Percentiles rank a stretch among this genome's conserved stretches.
Conservation (phyloP, 306 rosid genomes). For the Quercus engelmannii region DNA sequence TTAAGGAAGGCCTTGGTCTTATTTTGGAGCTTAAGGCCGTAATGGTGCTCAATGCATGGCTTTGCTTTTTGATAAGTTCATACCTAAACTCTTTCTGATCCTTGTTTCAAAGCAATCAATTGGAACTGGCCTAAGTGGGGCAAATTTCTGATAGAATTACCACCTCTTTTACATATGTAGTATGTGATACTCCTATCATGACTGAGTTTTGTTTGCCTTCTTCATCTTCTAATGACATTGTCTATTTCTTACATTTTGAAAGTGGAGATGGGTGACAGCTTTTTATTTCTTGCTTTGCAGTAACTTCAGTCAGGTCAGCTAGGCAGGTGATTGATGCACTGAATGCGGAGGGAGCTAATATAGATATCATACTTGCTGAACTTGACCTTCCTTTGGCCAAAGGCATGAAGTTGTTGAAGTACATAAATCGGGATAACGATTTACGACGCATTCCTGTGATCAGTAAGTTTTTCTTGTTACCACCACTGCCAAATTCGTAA, state of each 20-base stretch:
- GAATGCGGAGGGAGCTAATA: constrained; percentile 89
- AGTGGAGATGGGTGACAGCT: constrained; percentile 6
- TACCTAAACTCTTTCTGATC: not conserved
- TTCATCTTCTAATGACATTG: not conserved
- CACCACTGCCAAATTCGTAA: not conserved
- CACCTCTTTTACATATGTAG: not conserved
- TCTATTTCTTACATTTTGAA: not conserved
- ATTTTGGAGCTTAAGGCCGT: not conserved
- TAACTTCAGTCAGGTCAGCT: constrained; percentile 72
- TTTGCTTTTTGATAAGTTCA: not conserved
- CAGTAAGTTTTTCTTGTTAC: constrained; percentile 46
- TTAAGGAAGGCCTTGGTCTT: not conserved
- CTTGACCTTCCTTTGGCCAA: constrained; percentile 82
- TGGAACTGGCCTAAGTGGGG: not conserved
- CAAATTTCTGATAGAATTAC: not conserved
- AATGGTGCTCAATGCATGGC: not conserved
- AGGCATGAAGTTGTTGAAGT: constrained; percentile 91
- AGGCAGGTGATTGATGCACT: constrained; percentile 93
- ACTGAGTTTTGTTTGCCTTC: not conserved
- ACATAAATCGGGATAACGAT: constrained; percentile 72
- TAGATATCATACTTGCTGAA: constrained; percentile 89
- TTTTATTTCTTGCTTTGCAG: constrained; percentile 41
- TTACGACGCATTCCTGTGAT: constrained; percentile 86
- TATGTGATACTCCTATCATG: not conserved
- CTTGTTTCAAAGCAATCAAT: not conserved